These are phyloP conservation scores for Calonectria crousiana DNA, from an alignment of 2,329 filamentous ascomycete species.

Conservation along the genomic window DNA sequence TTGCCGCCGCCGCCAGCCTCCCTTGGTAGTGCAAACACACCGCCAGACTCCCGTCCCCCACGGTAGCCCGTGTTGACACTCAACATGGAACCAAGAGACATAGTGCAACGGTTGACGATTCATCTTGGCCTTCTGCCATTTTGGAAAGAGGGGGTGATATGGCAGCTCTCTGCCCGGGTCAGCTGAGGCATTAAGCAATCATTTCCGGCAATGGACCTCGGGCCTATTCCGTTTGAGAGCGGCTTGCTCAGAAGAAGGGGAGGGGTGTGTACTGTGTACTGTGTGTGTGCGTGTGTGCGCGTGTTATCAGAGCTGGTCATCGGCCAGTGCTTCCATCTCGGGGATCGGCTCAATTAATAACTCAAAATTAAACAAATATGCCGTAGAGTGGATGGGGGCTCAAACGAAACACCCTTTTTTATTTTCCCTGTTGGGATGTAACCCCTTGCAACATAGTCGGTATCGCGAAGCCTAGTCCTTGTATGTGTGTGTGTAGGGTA, in stretches of 20 bases:
- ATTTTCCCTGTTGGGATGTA: not conserved
- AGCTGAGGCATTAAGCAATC: constrained; percentile 10
- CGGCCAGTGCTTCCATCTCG: not conserved
- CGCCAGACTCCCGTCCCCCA: not conserved
- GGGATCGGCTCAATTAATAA: constrained; percentile 1
- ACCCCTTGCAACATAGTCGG: not conserved
- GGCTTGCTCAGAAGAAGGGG: not conserved
- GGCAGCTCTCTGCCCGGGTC: not conserved
- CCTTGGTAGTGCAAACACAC: constrained; percentile 10
- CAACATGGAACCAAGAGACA: constrained; percentile 1
- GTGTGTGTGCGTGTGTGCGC: not conserved
- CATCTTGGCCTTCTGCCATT: not conserved
- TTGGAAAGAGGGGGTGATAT: not conserved
- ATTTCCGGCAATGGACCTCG: not conserved
- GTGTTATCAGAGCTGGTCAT: not conserved
- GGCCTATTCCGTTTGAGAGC: constrained; percentile 10
- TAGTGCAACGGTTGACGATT: constrained; percentile 16
- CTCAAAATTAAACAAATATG: not conserved
- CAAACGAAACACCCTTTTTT: not conserved
- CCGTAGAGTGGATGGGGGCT: not conserved
- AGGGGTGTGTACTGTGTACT: no score
- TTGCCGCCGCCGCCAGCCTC: not conserved
- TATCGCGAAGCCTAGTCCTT: not conserved
- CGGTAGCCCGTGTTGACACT: not conserved
- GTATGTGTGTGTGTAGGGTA: not conserved